Conservation (phyloP, 768 basidiomycete genomes). For the Suillus tomentosus region DNA sequence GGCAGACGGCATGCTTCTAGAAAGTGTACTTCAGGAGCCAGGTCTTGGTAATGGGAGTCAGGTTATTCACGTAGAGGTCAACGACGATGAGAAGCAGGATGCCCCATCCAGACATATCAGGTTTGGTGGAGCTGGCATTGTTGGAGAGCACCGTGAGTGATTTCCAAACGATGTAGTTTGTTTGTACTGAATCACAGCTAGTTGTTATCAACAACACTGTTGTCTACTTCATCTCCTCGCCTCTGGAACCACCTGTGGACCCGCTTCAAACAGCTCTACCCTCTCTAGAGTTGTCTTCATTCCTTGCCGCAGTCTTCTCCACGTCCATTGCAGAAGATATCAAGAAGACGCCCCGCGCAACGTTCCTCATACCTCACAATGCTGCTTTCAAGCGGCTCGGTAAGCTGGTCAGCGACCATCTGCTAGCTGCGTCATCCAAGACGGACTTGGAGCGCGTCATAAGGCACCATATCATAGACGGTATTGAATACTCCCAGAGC, state of each 20-base stretch:
- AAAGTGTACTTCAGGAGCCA: slow-evolving; percentile 73
- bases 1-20: slow-evolving; percentile 70
- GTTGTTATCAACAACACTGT: slow-evolving; percentile 76
- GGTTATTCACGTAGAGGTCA: slow-evolving; percentile 70
- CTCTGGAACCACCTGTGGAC: slow-evolving; percentile 81
- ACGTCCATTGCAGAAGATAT: slow-evolving; percentile 76
- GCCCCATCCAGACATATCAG: slow-evolving; percentile 55
- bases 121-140: slow-evolving; percentile 82
- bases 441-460: slow-evolving; percentile 82
- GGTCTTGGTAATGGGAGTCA: slow-evolving; percentile 73
- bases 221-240: slow-evolving; percentile 87
- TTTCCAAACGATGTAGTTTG: slow-evolving; percentile 10
- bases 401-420: slow-evolving; percentile 78
- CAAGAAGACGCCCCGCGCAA: slow-evolving; percentile 64
- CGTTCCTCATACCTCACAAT: slow-evolving; percentile 88
- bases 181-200: slow-evolving; percentile 29
- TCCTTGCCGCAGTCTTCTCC: slow-evolving; percentile 88
- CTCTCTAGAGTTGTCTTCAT: slow-evolving; percentile 82
- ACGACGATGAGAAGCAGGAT: slow-evolving; percentile 48
- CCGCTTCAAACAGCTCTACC: slow-evolving; percentile 81
- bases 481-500: slow-evolving; percentile 69
- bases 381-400: slow-evolving; percentile 88
- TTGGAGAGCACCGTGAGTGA: slow-evolving; percentile 73
- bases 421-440: slow-evolving; percentile 77
- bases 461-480: slow-evolving; percentile 81